Conservation (phyloP, 2,329 filamentous ascomycete genomes). For the Fusarium beomiforme region DNA sequence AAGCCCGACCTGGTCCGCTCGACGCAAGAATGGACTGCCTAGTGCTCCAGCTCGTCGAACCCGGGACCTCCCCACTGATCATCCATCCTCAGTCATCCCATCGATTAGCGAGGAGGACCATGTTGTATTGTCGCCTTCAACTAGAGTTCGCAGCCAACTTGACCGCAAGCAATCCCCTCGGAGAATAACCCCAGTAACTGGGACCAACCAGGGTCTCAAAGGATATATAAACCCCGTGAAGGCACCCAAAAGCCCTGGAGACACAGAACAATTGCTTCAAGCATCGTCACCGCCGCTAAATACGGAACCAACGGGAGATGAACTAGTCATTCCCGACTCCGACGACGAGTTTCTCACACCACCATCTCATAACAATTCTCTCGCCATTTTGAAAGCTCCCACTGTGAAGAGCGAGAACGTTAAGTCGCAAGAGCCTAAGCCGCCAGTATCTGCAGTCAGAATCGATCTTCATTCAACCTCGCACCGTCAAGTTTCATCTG, state of each 20-base stretch:
- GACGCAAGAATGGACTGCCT: slow-evolving; percentile 30
- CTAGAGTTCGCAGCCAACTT: slow-evolving; percentile 28
- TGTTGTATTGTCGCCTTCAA: slow-evolving; percentile 43
- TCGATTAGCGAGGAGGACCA: slow-evolving; percentile 35
- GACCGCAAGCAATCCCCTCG: slow-evolving; percentile 12
- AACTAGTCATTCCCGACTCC: slow-evolving; percentile 63
- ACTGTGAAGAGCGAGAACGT: not conserved
- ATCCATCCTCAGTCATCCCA: not conserved
- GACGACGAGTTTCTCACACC: slow-evolving; percentile 63
- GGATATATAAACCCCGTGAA: slow-evolving; percentile 11
- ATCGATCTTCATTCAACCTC: slow-evolving; percentile 9
- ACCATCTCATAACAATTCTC: slow-evolving; percentile 41
- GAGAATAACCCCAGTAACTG: slow-evolving; percentile 1
- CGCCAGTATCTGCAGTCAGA: not conserved
- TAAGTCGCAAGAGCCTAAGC: not conserved
- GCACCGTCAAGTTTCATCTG: slow-evolving; percentile 23
- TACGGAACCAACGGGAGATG: slow-evolving; percentile 28
- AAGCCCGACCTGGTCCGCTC: slow-evolving; percentile 46
- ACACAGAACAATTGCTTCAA: not conserved
- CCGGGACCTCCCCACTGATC: slow-evolving; percentile 17
- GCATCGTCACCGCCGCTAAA: not conserved
- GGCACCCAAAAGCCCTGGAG: slow-evolving; percentile 8
- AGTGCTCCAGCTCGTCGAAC: slow-evolving; percentile 33
- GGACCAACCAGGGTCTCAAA: slow-evolving; percentile 2
- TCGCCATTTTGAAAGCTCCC: slow-evolving; percentile 13